Evolutionary conservation across 2,329 filamentous ascomycete genomes (phyloP), one percentile per base, ranked within the genome.

Genomic region (Coleophoma cylindrospora): DNA sequence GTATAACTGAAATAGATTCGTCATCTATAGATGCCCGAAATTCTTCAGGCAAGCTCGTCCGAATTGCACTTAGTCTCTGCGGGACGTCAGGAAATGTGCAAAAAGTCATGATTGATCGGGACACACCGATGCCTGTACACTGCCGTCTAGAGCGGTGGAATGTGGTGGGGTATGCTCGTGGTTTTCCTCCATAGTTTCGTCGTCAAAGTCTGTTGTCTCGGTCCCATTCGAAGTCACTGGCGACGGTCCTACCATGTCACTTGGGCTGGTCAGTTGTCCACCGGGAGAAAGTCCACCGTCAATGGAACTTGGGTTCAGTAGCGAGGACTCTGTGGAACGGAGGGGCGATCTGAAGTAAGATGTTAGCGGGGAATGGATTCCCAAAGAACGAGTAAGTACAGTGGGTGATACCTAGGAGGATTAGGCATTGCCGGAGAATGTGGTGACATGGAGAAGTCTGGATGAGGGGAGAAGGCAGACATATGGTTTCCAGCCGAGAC

Each of bases 1-100:
- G 91, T 58, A 96, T 96, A 49, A 95, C 91, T 1, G 91, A 96
- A 48, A 89, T 79, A 21, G 90, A 86, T 58, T 91, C 89, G 57
- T 95, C 89, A 54, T 83, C 84, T 21, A 79, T 78, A 48, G 72
- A 71, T 47, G 77, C 75, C 64, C 83, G 72, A 66, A 85, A 61
- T 52, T 75, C 71, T 40, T 81, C 79, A 3, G 80, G 70, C 10
- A 86, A 61, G 53, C 76, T 79, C 4, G 82, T 86, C 47, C 70
- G 73, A n/a, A 44, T 11, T 15, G 32, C 32, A 33, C 58, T 64
- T 12, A 65, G 52, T 50, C 61, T 60, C 52, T 60, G 63, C 52
- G 64, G 9, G 27, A 27, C 9, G 27, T 27, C 27, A 27, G 40
- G 49, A 27, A 33, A 37, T 37, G n/a, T 50, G 61, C 41, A 61